A percentile compares a stretch with the other conserved stretches of the same genome.
Evolutionary conservation across 2,329 filamentous ascomycete genomes (phyloP).

Genomic region (Bipolaris bicolor): DNA sequence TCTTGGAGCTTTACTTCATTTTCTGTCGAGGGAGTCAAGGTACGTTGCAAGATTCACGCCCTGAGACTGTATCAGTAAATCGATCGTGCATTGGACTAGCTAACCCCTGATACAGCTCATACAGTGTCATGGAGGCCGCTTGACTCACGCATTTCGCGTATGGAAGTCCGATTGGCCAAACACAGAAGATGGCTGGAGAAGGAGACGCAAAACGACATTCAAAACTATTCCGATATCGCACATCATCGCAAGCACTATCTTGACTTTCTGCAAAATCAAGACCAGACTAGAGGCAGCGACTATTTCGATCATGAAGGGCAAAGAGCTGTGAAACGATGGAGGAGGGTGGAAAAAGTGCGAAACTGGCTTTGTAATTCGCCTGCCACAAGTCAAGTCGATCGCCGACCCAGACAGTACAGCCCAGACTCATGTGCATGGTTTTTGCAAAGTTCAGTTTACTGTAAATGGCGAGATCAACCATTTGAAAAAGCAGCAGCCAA

Average conservation of each 20-base stretch:
- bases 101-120: background rate
- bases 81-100: background rate
- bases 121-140: slow-evolving; percentile 34
- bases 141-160: slow-evolving; percentile 37
- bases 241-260: slow-evolving; percentile 30
- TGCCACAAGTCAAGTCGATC: slow-evolving; percentile 17
- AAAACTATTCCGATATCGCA: slow-evolving; percentile 26
- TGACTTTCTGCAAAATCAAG: slow-evolving; percentile 25
- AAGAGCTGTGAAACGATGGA: slow-evolving; percentile 31
- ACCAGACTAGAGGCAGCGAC: slow-evolving; percentile 7
- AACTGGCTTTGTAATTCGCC: slow-evolving; percentile 32
- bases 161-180: slow-evolving; percentile 29
- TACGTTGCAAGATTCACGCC: slow-evolving; percentile 28
- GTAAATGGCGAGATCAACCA: slow-evolving; percentile 29
- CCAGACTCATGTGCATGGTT: slow-evolving; percentile 37
- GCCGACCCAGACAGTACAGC: slow-evolving; percentile 15
- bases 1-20: slow-evolving; percentile 35
- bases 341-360: slow-evolving; percentile 35
- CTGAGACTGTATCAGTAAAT: background rate
- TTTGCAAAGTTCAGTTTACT: slow-evolving; percentile 27
- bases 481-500: slow-evolving; percentile 31
- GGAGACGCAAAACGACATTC: slow-evolving; percentile 22
- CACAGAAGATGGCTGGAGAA: slow-evolving; percentile 38
- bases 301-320: slow-evolving; percentile 22
- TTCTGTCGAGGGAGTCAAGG: slow-evolving; percentile 32